Conservation (phyloP, 768 basidiomycete genomes). For the Podaxis sp. region DNA sequence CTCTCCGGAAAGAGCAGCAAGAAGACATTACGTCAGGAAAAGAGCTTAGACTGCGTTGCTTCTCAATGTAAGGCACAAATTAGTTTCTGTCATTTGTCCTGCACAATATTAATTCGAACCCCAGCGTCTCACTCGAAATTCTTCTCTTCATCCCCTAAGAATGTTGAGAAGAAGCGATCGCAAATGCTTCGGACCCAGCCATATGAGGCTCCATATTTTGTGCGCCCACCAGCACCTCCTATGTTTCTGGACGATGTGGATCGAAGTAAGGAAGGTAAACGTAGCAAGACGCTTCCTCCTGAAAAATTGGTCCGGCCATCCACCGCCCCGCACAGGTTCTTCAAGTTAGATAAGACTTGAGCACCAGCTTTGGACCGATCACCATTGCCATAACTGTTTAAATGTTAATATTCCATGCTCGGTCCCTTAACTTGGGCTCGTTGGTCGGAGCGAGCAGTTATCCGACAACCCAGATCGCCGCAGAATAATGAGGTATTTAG, state of each 20-base stretch:
- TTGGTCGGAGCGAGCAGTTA: no score
- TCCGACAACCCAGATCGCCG: no score
- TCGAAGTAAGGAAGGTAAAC: neutral
- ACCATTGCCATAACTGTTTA: neutral
- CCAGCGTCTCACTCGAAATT: constrained; percentile 15
- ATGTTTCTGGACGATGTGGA: neutral
- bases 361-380: neutral
- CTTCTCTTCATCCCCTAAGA: constrained; percentile 16
- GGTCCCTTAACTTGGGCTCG: no score
- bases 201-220: constrained; percentile 64
- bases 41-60: neutral
- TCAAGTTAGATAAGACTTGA: neutral
- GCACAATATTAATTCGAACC: neutral
- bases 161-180: constrained; percentile 33
- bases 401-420: no score
- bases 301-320: neutral
- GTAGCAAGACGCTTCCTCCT: constrained; percentile 4
- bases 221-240: constrained; percentile 42
- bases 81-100: neutral
- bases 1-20: neutral
- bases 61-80: neutral
- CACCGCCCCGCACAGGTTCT: neutral
- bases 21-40: constrained; percentile 3
- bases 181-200: constrained; percentile 47
- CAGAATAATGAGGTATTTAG: no score